Base-by-base conservation (phyloP, 202 grass and related monocot genomes). In the Carex sylvatica region DNA sequence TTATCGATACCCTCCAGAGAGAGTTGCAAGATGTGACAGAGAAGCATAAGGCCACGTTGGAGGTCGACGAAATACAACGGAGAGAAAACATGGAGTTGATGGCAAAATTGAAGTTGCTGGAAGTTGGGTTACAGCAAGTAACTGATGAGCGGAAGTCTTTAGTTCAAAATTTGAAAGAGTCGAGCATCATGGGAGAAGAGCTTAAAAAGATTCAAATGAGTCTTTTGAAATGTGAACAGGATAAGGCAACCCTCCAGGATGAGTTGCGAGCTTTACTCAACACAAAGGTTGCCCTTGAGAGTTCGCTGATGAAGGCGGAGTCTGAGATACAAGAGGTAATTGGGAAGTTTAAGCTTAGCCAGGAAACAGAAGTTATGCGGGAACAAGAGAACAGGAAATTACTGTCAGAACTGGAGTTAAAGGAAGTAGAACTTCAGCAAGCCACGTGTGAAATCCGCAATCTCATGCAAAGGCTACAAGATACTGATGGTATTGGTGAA, bases 21-120 rank as follows among this genome's bases (percentile, higher is more conserved):
- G 93, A 93, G 84, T 84, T 99, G 63, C 89, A 89, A 85, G 87
- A 88, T 84, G 91, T 87, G 88, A 51, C 82, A 72, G 80, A 92
- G 70, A 93, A 99, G 74, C 81, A 93, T 85, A 87, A 91, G 61
- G 63, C 80, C 31, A 80, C 78, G 16, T 91, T 84, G 82, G 92
- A 93, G 83, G 60, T 80, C 86, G 89, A 93, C 87, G 91, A 93
- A 85, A 90, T 87, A 20, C 82, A 90, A 83, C 78, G 62, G 46
- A 68, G 75, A 80, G 79, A 75, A 55, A 98, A 91, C 81, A 68
- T 52, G 53, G 81, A 90, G 18, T 89, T 98, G 88, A 86, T 91
- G 84, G 91, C 84, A 87, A 93, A 88, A 75, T 51, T 98, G 26
- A 83, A 83, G 72, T 74, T 83, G 72, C 84, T 95, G 85, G 96